Evolutionary conservation across 73 alveolate species (phyloP), one percentile per base, ranked within the genome.

Genomic region (Paramecium primaurelia): DNA sequence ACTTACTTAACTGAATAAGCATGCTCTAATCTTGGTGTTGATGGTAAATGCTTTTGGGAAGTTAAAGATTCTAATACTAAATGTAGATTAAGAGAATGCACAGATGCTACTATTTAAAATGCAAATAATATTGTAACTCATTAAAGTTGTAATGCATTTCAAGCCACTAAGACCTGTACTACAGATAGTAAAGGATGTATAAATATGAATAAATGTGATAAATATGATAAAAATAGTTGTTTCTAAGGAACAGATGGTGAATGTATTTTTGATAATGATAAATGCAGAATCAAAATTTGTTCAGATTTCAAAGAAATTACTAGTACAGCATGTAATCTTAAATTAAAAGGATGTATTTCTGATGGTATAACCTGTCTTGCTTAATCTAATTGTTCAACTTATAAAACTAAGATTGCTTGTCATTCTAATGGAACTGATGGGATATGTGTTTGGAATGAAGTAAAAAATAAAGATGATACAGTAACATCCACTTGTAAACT

Each of bases 401-500:
- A 80, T 36, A 45, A 26, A 80, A 37, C 87, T 4, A n/a, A 36
- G 22, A 54, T 20, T 12, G 71, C 91, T 28, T 80, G 91, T 25
- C 47, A 20, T 45, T 34, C 64, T 11, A 47, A 12, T 25, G 91
- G 91, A 42, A 80, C 91, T 44, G 91, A 80, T 80, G 91, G 91
- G 25, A 8, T 45, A 9, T 80, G 91, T 47, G 75, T 44, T 34
- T 73, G 58, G 60, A 68, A 68, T 26, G 45, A 68, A 34, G 51
- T 45, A 12, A 49, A 59, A 47, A 80, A 47, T 45, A 6, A 30
- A 80, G 34, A 32, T 10, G 26, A 12, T n/a, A 45, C 91, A 2
- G n/a, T 42, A 18, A 34, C 58, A 8, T 59, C 75, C 8, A 80
- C 77, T 18, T 80, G 91, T 47, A 80, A 80, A 36, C 20, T 20